phyloP scores from a whole-genome alignment of 1,139 yeast genomes.

The Diutina scorzettiae region DNA sequence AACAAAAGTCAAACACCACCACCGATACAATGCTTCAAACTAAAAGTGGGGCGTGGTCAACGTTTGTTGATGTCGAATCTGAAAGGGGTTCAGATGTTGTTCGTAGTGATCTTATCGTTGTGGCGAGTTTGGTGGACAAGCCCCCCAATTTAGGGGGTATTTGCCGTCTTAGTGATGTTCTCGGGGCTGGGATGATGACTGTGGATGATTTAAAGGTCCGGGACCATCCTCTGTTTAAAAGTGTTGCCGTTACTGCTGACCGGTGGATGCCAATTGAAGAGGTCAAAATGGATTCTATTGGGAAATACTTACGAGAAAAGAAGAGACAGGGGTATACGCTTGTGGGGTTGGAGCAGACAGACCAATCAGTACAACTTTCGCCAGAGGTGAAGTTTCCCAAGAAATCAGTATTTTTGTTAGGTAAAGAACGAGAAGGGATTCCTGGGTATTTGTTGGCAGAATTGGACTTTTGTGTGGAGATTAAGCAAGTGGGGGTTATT shows the following conservation, averaged over 20 bases:
- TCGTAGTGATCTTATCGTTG: constrained; percentile 71
- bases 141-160: constrained; percentile 92
- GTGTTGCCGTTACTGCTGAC: constrained; percentile 90
- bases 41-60: constrained; percentile 81
- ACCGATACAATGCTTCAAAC: constrained; percentile 41
- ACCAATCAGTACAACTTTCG: constrained; percentile 62
- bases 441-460: constrained; percentile 80
- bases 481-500: constrained; percentile 83
- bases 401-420: constrained; percentile 67
- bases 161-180: constrained; percentile 80
- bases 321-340: constrained; percentile 74
- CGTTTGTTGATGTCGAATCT: constrained; percentile 49
- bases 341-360: constrained; percentile 89
- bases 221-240: constrained; percentile 59
- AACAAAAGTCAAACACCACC: neutral
- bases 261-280: constrained; percentile 93
- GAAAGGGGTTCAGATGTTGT: constrained; percentile 21
- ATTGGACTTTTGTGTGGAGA: constrained; percentile 78
- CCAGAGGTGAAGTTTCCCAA: constrained; percentile 58
- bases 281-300: constrained; percentile 47
- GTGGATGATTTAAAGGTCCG: constrained; percentile 57
- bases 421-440: constrained; percentile 84
- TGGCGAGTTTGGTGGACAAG: constrained; percentile 82
- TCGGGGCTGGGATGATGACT: constrained; percentile 79
- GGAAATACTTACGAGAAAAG: constrained; percentile 44